phyloP scores from a whole-genome alignment of 176 grass and related monocot genomes.

The Aegilops sharonensis region DNA sequence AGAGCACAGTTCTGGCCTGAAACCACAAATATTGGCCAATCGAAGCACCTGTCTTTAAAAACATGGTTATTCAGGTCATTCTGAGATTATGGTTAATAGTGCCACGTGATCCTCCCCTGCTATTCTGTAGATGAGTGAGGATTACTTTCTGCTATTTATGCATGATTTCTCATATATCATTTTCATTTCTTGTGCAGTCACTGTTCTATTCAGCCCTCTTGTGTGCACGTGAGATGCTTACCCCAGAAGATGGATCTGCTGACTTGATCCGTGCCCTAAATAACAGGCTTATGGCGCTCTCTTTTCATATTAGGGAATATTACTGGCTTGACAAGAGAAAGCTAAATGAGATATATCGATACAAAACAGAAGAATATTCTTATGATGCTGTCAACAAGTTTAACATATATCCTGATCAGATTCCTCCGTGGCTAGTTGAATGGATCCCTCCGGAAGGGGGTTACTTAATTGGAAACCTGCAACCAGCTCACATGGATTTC shows the following conservation, averaged over 20 bases:
- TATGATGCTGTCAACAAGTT: slow-evolving; percentile 90
- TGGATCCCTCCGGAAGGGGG: slow-evolving; percentile 83
- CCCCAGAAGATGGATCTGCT: slow-evolving; percentile 71
- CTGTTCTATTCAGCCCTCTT: slow-evolving; percentile 82
- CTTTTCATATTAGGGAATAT: slow-evolving; percentile 87
- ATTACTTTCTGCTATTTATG: slow-evolving; percentile 7
- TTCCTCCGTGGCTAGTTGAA: slow-evolving; percentile 85
- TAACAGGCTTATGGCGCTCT: slow-evolving; percentile 82
- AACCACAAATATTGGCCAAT: not conserved
- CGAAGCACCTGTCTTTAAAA: not conserved
- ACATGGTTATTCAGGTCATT: slow-evolving; percentile 2
- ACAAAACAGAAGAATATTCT: slow-evolving; percentile 90
- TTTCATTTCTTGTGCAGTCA: slow-evolving; percentile 50
- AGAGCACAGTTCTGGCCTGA: not conserved
- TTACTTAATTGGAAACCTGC: slow-evolving; percentile 91
- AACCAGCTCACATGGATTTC: slow-evolving; percentile 94
- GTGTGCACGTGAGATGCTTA: slow-evolving; percentile 79
- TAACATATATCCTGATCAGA: slow-evolving; percentile 91
- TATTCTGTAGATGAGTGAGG: not conserved
- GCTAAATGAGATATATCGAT: slow-evolving; percentile 85
- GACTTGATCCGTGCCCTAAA: slow-evolving; percentile 86
- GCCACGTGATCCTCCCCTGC: not conserved
- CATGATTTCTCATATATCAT: slow-evolving; percentile 18
- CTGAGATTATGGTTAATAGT: not conserved
- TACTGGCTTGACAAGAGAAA: slow-evolving; percentile 90